Percentiles rank a stretch among this genome's conserved stretches.
Conservation (phyloP, 306 rosid species). For the Begonia peltatifolia region DNA sequence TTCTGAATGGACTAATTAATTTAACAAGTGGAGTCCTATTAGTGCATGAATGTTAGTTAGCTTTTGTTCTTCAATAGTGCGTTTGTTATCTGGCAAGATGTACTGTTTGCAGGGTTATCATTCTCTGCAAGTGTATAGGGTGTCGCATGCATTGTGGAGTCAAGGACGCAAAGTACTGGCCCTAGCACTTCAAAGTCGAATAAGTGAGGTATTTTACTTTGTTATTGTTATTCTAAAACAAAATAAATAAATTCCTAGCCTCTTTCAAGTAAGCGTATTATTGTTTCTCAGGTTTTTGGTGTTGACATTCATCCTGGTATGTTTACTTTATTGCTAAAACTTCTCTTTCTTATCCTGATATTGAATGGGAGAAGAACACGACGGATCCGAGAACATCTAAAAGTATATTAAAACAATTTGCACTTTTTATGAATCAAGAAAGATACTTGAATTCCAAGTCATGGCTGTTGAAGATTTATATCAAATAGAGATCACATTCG, state of each 20-base stretch:
- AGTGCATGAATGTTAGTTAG: background rate
- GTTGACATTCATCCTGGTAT: slow-evolving; percentile 93
- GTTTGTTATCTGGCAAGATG: too few relatives aligned
- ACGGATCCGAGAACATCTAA: too few relatives aligned
- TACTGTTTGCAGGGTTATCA: slow-evolving; percentile 58
- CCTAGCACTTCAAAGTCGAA: slow-evolving; percentile 76
- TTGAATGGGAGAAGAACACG: background rate
- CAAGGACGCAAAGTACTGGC: slow-evolving; percentile 79
- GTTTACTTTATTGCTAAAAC: slow-evolving; percentile 10
- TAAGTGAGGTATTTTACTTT: slow-evolving; percentile 48
- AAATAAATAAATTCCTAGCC: slow-evolving; percentile 4
- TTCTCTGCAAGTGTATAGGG: slow-evolving; percentile 70
- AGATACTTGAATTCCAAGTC: too few relatives aligned
- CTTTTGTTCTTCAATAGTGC: background rate
- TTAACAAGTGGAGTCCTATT: background rate
- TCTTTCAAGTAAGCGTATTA: slow-evolving; percentile 11
- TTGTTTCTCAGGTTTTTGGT: slow-evolving; percentile 63
- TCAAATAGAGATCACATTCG: slow-evolving; percentile 7
- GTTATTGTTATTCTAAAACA: background rate
- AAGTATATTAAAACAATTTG: too few relatives aligned
- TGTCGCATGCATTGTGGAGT: slow-evolving; percentile 70
- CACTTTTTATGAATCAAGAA: too few relatives aligned
- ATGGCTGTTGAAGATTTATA: background rate
- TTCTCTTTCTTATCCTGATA: background rate
- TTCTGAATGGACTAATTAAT: background rate